Evolutionary conservation across 2,329 filamentous ascomycete genomes (phyloP), one percentile per base, ranked within the genome.

Genomic region (Stachybotrys chlorohalonatus): DNA sequence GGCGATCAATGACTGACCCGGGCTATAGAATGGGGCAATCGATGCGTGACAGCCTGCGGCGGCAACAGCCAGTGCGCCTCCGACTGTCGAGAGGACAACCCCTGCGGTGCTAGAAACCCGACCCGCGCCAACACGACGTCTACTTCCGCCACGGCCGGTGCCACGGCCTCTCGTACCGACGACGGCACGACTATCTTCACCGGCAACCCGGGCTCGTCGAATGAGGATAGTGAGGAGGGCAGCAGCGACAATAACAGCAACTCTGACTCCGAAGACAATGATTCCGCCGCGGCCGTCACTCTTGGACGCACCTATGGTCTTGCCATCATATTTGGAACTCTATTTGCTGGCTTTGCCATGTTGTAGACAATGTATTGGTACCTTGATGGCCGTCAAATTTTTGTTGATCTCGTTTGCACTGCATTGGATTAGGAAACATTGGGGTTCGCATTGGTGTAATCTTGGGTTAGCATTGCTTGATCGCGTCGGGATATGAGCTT

Each of bases 61-160:
- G 56, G 65, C 52, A 67, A 71, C 59, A 75, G 85, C 70, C 77
- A 77, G 61, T 91, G 88, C 67, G 69, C 78, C n/a, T 70, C 72
- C 56, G 62, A 70, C 54, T 92, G 88, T 74, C 77, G 80, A 54
- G 64, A 81, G 62, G 73, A 91, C 58, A 75, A 90, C 72, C 87
- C 84, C 3, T 93, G 89, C 68, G 88, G 89, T 67, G 88, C 88
- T 45, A 76, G 76, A 62, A 73, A 80, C 65, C 88, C 89, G 13
- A 80, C 70, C 47, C 76, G 75, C 54, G 70, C 75, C 68, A 90
- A 89, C 70, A 62, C 68, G 6, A 81, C 80, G 7, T 70, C 76
- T 7, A 72, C 74, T 16, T 70, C 75, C 15, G 70, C 72, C 9
- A 66, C 75, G 7, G 66, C 73, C 5, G 66, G 71, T 11, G 64